phyloP scores from a whole-genome alignment of 148 eudicot species.

The Rhododendron vialii region DNA sequence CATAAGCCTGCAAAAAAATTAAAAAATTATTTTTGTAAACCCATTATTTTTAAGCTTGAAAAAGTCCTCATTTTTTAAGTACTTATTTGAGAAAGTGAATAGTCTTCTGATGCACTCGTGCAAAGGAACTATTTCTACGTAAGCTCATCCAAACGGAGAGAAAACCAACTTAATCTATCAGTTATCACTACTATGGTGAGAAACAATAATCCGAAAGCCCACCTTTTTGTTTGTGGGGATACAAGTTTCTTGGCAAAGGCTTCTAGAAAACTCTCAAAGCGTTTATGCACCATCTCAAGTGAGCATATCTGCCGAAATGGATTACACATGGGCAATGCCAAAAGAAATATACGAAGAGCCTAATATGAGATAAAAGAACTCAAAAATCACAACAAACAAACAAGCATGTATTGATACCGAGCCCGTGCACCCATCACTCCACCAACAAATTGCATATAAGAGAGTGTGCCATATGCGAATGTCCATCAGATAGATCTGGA shows the following conservation, averaged over 20 bases:
- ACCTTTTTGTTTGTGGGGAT: constrained; percentile 71
- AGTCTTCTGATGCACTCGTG: neutral
- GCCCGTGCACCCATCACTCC: constrained; percentile 98
- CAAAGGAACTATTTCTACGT: neutral
- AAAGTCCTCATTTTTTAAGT: neutral
- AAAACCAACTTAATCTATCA: neutral
- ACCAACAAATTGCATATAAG: constrained; percentile 85
- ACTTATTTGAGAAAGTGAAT: neutral
- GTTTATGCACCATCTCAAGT: constrained; percentile 93
- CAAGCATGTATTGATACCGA: constrained; percentile 42
- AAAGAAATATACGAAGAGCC: neutral
- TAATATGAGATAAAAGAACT: neutral
- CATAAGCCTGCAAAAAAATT: too few relatives aligned
- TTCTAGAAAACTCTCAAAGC: constrained; percentile 97
- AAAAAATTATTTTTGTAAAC: too few relatives aligned
- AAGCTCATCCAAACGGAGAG: neutral
- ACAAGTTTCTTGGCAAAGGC: constrained; percentile 88
- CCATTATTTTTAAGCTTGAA: too few relatives aligned
- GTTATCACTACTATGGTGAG: neutral
- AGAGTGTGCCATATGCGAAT: constrained; percentile 91
- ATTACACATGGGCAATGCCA: neutral
- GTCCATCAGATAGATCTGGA: constrained; percentile 95
- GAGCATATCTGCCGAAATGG: constrained; percentile 67
- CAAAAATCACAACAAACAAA: constrained; percentile 5
- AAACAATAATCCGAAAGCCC: neutral